Conservation (phyloP, 2,329 filamentous ascomycete species). For the Echinosphaeria canescens region DNA sequence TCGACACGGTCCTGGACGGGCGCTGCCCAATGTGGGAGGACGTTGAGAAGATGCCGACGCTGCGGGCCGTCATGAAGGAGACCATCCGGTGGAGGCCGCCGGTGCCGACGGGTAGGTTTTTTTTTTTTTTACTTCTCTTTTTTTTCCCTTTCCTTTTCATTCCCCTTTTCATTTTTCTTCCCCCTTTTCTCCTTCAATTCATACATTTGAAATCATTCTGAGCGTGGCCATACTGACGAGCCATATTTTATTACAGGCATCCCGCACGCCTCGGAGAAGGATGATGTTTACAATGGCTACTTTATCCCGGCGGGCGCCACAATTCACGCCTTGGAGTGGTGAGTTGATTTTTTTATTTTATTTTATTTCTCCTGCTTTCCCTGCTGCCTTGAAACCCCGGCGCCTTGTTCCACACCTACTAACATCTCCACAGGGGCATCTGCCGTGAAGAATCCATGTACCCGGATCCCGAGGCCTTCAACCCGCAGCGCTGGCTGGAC, state of each 20-base stretch:
- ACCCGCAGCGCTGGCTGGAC: conserved; percentile 9
- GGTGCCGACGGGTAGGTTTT: conserved; percentile 22
- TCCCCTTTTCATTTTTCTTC: no score
- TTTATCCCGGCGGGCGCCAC: conserved; percentile 27
- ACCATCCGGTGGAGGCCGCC: conserved; percentile 29
- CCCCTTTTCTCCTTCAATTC: no score
- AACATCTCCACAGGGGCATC: conserved; percentile 17
- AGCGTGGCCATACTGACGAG: no score
- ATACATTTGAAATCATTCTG: no score
- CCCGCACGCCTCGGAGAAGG: conserved; percentile 24
- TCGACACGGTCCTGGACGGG: conserved; percentile 19
- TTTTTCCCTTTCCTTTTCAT: not conserved
- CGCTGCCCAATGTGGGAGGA: conserved; percentile 23
- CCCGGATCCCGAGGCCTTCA: conserved; percentile 8
- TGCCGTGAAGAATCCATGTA: conserved; percentile 17
- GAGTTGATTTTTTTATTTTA: no score
- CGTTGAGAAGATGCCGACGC: conserved; percentile 18
- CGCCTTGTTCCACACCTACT: no score
- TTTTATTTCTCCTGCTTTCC: not conserved
- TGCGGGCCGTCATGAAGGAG: conserved; percentile 27
- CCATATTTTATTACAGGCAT: no score
- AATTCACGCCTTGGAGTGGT: conserved; percentile 29
- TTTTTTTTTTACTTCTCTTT: not conserved
- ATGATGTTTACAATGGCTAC: conserved; percentile 28
- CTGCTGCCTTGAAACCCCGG: no score